Percentiles rank a stretch among this genome's conserved stretches.
Evolutionary conservation across 2,329 filamentous ascomycete species (phyloP).

Genomic region (Microdochium paspali): DNA sequence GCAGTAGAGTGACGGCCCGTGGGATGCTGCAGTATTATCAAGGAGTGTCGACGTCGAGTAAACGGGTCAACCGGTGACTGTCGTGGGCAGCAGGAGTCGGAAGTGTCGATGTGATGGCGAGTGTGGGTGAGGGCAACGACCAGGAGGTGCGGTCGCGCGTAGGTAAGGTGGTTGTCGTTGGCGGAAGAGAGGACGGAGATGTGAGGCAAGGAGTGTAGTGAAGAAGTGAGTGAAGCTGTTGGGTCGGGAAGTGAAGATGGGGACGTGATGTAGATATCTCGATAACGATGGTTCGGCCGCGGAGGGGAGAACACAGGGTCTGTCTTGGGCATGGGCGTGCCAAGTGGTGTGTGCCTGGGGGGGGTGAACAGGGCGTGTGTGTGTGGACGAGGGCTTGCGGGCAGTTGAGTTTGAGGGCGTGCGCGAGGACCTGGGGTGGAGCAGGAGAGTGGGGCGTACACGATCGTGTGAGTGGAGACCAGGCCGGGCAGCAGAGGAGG

Average conservation of each 20-base stretch:
- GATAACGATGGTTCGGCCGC: not conserved
- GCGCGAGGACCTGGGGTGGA: not conserved
- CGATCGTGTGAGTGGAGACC: not conserved
- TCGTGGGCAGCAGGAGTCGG: constrained; percentile 7
- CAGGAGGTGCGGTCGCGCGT: not conserved
- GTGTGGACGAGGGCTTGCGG: not conserved
- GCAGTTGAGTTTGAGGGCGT: constrained; percentile 1
- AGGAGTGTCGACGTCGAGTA: constrained; percentile 34
- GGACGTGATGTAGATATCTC: constrained; percentile 1
- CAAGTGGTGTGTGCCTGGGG: not conserved
- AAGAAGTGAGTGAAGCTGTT: not conserved
- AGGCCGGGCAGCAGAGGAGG: not conserved
- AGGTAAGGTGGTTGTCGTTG: not conserved
- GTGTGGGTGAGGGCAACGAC: constrained; percentile 4
- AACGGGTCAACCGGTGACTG: constrained; percentile 33
- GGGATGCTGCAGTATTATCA: constrained; percentile 7
- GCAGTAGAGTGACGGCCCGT: not conserved
- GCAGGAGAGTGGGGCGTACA: not conserved
- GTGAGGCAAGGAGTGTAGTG: not conserved
- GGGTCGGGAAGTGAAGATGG: not conserved
- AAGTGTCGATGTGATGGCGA: constrained; percentile 6
- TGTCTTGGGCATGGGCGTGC: not conserved
- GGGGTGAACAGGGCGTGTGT: not conserved
- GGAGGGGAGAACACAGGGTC: constrained; percentile 1
- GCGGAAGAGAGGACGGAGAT: not conserved